These are phyloP conservation scores for Eucalyptus decipiens DNA, from an alignment of 345 rosid genomes.

Conservation along the genomic window DNA sequence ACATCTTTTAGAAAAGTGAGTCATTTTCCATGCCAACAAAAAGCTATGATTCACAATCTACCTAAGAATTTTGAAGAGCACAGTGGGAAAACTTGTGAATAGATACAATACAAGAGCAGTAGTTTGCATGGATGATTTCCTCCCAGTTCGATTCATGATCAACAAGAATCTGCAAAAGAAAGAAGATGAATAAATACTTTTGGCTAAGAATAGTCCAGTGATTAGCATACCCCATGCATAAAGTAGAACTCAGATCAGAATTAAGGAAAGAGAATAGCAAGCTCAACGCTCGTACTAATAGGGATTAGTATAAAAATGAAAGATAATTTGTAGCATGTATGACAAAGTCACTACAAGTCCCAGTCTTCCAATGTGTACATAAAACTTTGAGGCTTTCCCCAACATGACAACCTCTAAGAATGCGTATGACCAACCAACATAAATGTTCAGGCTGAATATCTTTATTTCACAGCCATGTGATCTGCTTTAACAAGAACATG, in stretches of 20 bases:
- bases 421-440: not conserved
- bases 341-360: not conserved
- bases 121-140: constrained; percentile 15
- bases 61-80: constrained; percentile 36
- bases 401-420: not conserved
- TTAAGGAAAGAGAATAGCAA: not conserved
- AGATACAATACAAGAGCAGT: constrained; percentile 28
- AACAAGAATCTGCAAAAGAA: constrained; percentile 22
- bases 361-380: not conserved
- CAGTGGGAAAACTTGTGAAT: constrained; percentile 20
- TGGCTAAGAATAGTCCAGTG: not conserved
- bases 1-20: not conserved
- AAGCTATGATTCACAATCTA: not conserved
- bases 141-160: constrained; percentile 26
- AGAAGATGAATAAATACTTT: not conserved
- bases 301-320: not conserved
- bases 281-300: not conserved
- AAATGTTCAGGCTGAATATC: not conserved
- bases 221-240: not conserved
- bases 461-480: not conserved
- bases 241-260: not conserved
- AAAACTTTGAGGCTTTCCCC: not conserved
- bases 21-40: not conserved
- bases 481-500: not conserved
- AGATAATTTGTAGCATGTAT: not conserved